Conservation (phyloP, 805 yeast genomes). For the Candida nonsorbophila region DNA sequence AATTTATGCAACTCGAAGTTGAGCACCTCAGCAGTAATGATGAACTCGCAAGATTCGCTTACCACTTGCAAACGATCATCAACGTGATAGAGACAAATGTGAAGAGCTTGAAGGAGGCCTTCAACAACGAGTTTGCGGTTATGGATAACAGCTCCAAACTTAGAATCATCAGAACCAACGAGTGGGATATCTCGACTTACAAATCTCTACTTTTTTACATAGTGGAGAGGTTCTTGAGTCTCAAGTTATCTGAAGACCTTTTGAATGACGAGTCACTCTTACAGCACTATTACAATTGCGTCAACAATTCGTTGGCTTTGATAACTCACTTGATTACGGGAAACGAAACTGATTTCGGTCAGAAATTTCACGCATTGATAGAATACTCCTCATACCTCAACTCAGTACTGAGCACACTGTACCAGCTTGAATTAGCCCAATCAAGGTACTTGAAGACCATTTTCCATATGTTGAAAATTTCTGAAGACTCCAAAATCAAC, state of each 20-base stretch:
- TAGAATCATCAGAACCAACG: constrained; percentile 34
- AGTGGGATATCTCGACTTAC: constrained; percentile 56
- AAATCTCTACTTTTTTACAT: constrained; percentile 48
- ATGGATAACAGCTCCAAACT: constrained; percentile 42
- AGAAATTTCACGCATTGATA: constrained; percentile 37
- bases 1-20: constrained; percentile 25
- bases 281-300: constrained; percentile 21
- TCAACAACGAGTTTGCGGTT: constrained; percentile 56
- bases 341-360: constrained; percentile 47
- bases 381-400: constrained; percentile 22
- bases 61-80: constrained; percentile 50
- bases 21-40: constrained; percentile 35
- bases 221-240: constrained; percentile 41
- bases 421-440: constrained; percentile 22
- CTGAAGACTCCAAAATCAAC: constrained; percentile 22
- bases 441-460: constrained; percentile 22
- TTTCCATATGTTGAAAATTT: constrained; percentile 20
- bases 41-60: constrained; percentile 60
- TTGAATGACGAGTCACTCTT: constrained; percentile 13
- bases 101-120: constrained; percentile 38
- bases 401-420: constrained; percentile 4
- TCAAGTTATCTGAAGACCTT: constrained; percentile 13
- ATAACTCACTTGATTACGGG: constrained; percentile 47
- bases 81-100: constrained; percentile 47
- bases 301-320: constrained; percentile 37